Conservation (phyloP, 345 rosid genomes). For the Carallia pectinifolia region DNA sequence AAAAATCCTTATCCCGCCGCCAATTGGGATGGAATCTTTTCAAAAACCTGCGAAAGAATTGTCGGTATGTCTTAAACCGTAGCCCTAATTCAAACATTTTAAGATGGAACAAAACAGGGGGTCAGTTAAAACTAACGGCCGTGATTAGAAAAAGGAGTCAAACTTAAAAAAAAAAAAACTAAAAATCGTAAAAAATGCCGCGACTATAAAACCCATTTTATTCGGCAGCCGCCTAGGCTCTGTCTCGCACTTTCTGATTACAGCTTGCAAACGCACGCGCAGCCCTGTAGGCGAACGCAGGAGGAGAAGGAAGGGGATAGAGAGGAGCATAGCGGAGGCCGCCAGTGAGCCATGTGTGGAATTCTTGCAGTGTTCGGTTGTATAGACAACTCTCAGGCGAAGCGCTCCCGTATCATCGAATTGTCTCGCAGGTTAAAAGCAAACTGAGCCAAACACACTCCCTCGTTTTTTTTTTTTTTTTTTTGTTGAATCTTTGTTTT, state of each 20-base stretch:
- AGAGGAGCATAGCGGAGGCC: background rate
- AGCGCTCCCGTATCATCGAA: slow-evolving; percentile 80
- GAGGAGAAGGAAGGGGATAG: background rate
- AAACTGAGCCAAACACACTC: background rate
- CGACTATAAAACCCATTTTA: background rate
- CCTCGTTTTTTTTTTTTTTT: background rate
- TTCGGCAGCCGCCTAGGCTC: slow-evolving; percentile 11
- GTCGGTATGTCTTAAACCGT: no score
- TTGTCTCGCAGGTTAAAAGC: slow-evolving; percentile 59
- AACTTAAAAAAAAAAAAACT: no score
- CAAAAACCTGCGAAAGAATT: no score
- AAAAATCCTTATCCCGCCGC: no score
- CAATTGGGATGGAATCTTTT: no score
- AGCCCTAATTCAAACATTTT: no score
- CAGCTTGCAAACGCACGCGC: background rate
- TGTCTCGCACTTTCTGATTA: background rate
- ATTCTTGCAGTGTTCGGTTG: slow-evolving; percentile 79
- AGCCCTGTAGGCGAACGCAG: background rate
- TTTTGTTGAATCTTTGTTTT: background rate
- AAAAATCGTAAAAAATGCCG: background rate
- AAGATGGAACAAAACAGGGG: background rate
- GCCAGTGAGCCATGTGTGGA: slow-evolving; percentile 66
- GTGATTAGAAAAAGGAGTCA: slow-evolving; percentile 17
- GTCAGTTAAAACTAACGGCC: slow-evolving; percentile 38
- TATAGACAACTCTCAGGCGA: slow-evolving; percentile 63